Percentiles rank a stretch among this genome's conserved stretches.
phyloP scores from a whole-genome alignment of 2,329 filamentous ascomycete genomes.

The Fusarium humuli region DNA sequence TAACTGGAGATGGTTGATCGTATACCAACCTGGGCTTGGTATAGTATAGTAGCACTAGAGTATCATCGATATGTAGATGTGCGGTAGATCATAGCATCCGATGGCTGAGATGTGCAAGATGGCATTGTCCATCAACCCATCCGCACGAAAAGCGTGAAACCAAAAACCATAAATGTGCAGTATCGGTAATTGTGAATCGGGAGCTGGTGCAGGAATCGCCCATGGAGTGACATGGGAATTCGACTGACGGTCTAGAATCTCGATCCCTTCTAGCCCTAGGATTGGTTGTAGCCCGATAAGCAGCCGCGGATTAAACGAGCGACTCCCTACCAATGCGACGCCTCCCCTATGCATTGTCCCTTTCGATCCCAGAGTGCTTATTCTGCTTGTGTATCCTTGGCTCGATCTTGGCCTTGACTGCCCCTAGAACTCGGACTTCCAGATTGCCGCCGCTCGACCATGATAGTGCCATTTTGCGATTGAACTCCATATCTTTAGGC shows the following conservation, averaged over 20 bases:
- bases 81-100: conserved; percentile 2
- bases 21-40: not conserved
- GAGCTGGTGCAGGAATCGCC: conserved; percentile 29
- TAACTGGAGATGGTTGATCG: not conserved
- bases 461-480: not conserved
- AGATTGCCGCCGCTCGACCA: not conserved
- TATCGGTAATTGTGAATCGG: conserved; percentile 12
- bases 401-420: conserved; percentile 5
- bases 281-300: conserved; percentile 19
- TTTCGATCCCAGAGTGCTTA: conserved; percentile 21
- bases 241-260: conserved; percentile 35
- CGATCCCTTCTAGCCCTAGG: conserved; percentile 31
- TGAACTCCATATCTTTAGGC: not conserved
- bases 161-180: conserved; percentile 6
- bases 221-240: conserved; percentile 43
- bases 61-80: conserved; percentile 1
- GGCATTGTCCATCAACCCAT: conserved; percentile 4
- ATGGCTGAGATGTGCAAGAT: conserved; percentile 4
- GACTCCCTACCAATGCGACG: conserved; percentile 27
- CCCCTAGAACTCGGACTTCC: not conserved
- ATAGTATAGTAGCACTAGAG: not conserved
- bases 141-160: not conserved
- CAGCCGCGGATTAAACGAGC: conserved; percentile 12
- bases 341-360: conserved; percentile 20
- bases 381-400: conserved; percentile 15